Conservation (phyloP, 345 rosid species). For the Salix caprea region DNA sequence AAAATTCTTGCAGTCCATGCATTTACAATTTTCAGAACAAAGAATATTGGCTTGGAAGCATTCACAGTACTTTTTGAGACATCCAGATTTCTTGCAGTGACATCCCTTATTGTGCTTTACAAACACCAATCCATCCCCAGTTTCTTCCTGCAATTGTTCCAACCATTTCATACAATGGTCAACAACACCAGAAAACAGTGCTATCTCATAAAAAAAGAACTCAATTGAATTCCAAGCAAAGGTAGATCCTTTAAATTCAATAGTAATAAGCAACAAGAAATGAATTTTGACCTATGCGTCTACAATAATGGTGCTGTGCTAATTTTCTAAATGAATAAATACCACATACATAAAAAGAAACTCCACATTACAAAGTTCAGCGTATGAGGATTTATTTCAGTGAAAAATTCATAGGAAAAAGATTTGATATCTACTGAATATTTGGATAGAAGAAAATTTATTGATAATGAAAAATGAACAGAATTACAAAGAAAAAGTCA, state of each 20-base stretch:
- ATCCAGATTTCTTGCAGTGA: conserved; percentile 97
- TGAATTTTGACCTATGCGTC: background rate
- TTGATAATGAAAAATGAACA: background rate
- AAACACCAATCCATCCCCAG: conserved; percentile 59
- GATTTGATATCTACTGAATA: background rate
- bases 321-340: background rate
- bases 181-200: background rate
- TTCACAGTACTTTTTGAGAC: conserved; percentile 98
- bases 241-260: background rate
- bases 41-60: conserved; percentile 97
- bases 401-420: background rate
- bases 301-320: background rate
- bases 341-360: background rate
- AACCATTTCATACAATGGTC: conserved; percentile 1
- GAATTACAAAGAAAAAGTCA: background rate
- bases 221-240: background rate
- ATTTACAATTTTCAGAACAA: conserved; percentile 94
- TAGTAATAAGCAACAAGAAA: background rate
- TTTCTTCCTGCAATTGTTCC: conserved; percentile 59
- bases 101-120: conserved; percentile 99
- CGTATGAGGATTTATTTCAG: background rate
- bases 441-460: background rate
- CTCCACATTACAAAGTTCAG: background rate
- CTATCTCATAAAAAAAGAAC: background rate
- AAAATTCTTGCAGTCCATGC: conserved; percentile 94